Evolutionary conservation across 257 asterid genomes (phyloP).

Genomic region (Solanum sparsipilum): DNA sequence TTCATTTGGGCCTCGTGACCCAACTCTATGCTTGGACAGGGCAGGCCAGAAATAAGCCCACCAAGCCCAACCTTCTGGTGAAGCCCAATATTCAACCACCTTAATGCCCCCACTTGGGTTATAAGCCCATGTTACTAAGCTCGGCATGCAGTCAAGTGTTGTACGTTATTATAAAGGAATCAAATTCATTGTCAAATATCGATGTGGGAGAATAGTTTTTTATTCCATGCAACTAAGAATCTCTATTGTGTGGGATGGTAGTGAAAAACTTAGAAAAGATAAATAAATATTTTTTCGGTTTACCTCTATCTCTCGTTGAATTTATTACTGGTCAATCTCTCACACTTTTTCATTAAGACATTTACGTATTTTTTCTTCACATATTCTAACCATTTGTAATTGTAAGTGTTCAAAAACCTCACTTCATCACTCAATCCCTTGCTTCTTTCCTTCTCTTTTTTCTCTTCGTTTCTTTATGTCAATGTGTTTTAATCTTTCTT

Average conservation of each 20-base stretch:
- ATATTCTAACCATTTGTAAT: background rate
- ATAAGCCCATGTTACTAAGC: background rate
- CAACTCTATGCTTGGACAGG: background rate
- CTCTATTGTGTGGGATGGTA: too few relatives aligned
- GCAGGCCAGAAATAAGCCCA: background rate
- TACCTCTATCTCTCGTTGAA: too few relatives aligned
- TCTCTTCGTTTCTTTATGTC: background rate
- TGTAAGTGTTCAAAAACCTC: background rate
- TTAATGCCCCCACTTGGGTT: background rate
- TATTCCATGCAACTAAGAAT: background rate
- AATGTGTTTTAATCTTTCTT: background rate
- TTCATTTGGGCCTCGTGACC: background rate
- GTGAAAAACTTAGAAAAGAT: too few relatives aligned
- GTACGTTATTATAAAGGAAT: background rate
- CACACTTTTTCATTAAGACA: too few relatives aligned
- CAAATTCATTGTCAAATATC: background rate
- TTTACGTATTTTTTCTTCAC: too few relatives aligned
- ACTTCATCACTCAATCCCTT: background rate
- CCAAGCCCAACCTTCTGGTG: background rate
- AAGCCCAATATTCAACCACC: background rate
- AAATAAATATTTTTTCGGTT: too few relatives aligned
- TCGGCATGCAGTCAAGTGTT: accelerated
- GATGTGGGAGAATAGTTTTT: background rate
- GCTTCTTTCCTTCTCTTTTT: too few relatives aligned
- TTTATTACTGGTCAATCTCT: background rate